A percentile compares a stretch with the other conserved stretches of the same genome.
Conservation (phyloP, 495 filamentous ascomycete species). For the Chaetomium tenue region DNA sequence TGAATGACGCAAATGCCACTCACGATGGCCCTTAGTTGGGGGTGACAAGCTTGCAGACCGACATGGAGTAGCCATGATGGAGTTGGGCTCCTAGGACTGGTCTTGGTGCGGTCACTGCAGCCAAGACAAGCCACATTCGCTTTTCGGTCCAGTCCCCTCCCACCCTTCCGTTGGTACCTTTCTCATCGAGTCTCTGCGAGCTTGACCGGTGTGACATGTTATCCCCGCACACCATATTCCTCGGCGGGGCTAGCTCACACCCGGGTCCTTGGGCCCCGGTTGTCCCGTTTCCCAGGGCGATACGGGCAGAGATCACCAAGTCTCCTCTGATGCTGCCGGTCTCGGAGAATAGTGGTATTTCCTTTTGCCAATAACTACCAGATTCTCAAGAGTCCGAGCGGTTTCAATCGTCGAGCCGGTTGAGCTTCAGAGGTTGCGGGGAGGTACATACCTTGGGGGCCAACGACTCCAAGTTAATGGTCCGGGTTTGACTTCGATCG, state of each 20-base stretch:
- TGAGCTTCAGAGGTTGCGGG: neutral
- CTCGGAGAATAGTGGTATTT: neutral
- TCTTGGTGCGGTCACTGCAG: neutral
- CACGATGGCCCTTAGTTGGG: neutral
- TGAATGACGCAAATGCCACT: slow-evolving; percentile 5
- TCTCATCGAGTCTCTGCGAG: slow-evolving; percentile 13
- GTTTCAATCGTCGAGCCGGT: neutral
- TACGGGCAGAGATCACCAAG: neutral
- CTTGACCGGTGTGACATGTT: slow-evolving; percentile 15
- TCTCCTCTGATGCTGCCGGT: neutral
- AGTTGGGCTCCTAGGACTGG: neutral
- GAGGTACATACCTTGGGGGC: neutral
- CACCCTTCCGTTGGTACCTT: neutral
- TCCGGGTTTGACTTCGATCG: neutral
- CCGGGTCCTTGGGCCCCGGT: neutral
- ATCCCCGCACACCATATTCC: neutral
- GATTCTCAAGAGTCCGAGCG: neutral
- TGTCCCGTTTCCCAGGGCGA: neutral
- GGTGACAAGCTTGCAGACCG: neutral
- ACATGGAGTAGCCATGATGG: neutral
- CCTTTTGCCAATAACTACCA: neutral
- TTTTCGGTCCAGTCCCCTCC: slow-evolving; percentile 4
- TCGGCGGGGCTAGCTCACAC: neutral
- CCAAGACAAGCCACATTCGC: slow-evolving; percentile 16
- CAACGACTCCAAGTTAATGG: neutral